Conservation (phyloP, 2,329 filamentous ascomycete species). For the Claviceps sp. region DNA sequence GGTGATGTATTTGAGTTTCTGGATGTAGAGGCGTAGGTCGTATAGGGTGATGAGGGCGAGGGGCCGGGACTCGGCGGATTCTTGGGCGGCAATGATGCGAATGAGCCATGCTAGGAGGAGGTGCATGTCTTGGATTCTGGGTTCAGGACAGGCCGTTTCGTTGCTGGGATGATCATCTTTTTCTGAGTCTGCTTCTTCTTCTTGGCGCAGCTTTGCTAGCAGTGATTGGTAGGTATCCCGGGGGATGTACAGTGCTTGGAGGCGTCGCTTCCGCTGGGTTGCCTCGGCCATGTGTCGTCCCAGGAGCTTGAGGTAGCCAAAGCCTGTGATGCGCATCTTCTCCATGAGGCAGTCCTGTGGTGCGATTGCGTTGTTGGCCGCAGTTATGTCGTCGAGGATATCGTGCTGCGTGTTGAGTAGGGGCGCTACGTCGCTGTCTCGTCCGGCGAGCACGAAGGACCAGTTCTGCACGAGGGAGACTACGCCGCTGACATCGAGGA, state of each 20-base stretch:
- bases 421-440: conserved; percentile 25
- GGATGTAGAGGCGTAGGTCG: conserved; percentile 16
- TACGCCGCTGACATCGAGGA: conserved; percentile 33
- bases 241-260: conserved; percentile 2
- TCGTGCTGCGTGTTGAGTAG: conserved; percentile 23
- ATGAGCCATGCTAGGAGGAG: conserved; percentile 29
- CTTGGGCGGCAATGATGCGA: conserved; percentile 10
- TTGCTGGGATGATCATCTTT: conserved; percentile 25
- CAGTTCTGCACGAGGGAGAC: conserved; percentile 29
- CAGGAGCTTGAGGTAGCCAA: conserved; percentile 20
- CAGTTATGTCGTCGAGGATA: conserved; percentile 12
- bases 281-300: conserved; percentile 1
- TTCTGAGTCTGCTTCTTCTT: conserved; percentile 15
- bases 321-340: conserved; percentile 17
- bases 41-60: conserved; percentile 14
- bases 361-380: neutral
- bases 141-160: conserved; percentile 2
- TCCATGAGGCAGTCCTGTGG: conserved; percentile 1
- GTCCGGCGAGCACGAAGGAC: conserved; percentile 29
- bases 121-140: conserved; percentile 15
- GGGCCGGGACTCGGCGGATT: conserved; percentile 9
- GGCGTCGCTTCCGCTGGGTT: conserved; percentile 1
- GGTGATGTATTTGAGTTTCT: conserved; percentile 4
- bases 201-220: conserved; percentile 18
- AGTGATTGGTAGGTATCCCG: conserved; percentile 5